Evolutionary conservation across 2,329 filamentous ascomycete genomes (phyloP), one percentile per base, ranked within the genome.

Genomic region (Niveomyces coronatus): DNA sequence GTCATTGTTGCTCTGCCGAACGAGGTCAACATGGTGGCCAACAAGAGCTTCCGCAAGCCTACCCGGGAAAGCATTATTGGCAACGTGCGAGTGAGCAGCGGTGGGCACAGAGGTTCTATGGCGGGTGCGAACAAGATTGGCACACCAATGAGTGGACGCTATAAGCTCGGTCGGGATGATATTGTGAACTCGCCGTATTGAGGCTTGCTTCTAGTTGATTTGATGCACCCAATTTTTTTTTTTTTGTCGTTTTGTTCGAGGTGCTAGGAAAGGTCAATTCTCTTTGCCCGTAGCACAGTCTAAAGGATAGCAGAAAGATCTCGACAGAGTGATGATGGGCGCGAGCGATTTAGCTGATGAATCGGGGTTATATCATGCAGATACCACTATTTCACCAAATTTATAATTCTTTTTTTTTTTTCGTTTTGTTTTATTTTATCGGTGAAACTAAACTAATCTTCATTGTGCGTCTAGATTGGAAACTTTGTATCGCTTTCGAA

Each of bases 1-100:
- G 86, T 98, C 51, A 94, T 98, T 53, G 89, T 98, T 24, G 91
- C 91, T 1, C 67, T 98, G 46, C 88, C 91, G 3, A 94, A 98
- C 55, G 88, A 96, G 59, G 91, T 98, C 49, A 93, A 95, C 61
- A 96, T 96, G 88, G 85, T 98, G 10, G 82, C 81, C 31, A 88
- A 89, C 61, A 75, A 82, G 50, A 81, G 78, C 41, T 74, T 98
- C 54, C 85, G 85, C 68, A 80, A 80, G 53, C 87, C 89, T 2
- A 96, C 91, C 1, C 70, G 91, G 26, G 87, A 98, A 67, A 95
- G 87, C 58, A 96, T 98, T 57, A 84, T 85, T 13, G 70, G 75
- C 24, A 60, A 79, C 49, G 61, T 70, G 31, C 56, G 60, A 36
- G 38, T 62, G 31, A 68, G 65, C 53, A 68, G 62, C 46, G 70